Conservation (phyloP, 768 basidiomycete genomes). For the Clitopilus hobsonii region DNA sequence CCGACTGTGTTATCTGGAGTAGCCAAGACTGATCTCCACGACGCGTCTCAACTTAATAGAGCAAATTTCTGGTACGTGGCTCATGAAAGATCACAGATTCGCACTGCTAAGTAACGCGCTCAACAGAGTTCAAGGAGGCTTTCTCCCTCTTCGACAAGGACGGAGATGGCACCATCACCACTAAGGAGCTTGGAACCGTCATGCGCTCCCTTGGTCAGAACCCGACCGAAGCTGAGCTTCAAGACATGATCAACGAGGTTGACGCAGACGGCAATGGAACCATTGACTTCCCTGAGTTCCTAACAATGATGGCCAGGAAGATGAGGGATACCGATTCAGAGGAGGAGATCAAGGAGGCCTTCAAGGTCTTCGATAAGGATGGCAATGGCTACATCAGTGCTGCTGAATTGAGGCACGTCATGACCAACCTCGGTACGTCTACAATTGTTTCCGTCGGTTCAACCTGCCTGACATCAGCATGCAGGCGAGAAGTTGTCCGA, state of each 20-base stretch:
- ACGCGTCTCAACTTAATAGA: constrained; percentile 40
- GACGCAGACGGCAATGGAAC: constrained; percentile 79
- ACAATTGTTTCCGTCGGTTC: neutral
- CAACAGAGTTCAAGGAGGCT: constrained; percentile 93
- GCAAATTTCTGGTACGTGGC: constrained; percentile 78
- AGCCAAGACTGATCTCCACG: neutral
- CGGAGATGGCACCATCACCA: constrained; percentile 91
- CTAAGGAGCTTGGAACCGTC: constrained; percentile 85
- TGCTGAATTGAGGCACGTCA: constrained; percentile 84
- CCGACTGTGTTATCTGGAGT: neutral
- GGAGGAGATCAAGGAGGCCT: constrained; percentile 95
- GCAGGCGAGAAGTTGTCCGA: constrained; percentile 84
- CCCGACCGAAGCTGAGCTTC: constrained; percentile 86
- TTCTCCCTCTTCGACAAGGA: constrained; percentile 98
- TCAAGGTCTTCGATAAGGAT: constrained; percentile 97
- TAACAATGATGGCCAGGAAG: constrained; percentile 82
- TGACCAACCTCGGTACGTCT: constrained; percentile 80
- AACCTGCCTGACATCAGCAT: neutral
- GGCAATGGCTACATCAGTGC: constrained; percentile 87
- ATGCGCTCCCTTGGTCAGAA: constrained; percentile 94
- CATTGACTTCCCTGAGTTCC: constrained; percentile 82
- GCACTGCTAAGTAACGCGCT: neutral
- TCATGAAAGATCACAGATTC: neutral
- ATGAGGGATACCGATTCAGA: constrained; percentile 91
- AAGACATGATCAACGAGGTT: constrained; percentile 96